phyloP scores from a whole-genome alignment of 805 yeast species.

The Diddensiella caesifluorescens region DNA sequence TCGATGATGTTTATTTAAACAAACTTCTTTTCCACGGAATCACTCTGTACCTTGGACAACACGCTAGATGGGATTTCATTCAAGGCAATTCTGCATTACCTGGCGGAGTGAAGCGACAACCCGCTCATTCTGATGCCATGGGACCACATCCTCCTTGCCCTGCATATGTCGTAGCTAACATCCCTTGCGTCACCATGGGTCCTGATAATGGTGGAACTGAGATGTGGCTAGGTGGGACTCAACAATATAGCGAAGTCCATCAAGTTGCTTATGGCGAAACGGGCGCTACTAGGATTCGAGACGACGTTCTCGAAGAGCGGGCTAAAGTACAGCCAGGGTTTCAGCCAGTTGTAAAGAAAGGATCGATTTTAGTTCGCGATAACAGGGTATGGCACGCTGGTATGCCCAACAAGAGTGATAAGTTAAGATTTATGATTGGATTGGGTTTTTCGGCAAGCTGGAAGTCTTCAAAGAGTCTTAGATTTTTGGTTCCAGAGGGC shows the following conservation, averaged over 20 bases:
- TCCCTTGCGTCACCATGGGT: constrained; percentile 13
- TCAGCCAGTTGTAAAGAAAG: constrained; percentile 15
- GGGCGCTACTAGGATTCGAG: constrained; percentile 5
- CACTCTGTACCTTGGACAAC: constrained; percentile 15
- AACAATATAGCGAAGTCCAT: constrained; percentile 9
- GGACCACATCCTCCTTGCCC: constrained; percentile 7
- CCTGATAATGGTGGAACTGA: constrained; percentile 19
- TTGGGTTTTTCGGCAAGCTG: constrained; percentile 9
- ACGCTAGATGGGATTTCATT: constrained; percentile 14
- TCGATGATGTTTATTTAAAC: constrained; percentile 14
- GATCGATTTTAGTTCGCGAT: constrained; percentile 19
- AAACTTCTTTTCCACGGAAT: constrained; percentile 15
- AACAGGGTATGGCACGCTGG: constrained; percentile 19
- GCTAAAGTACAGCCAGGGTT: constrained; percentile 13
- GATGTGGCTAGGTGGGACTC: constrained; percentile 22
- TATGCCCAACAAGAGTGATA: constrained; percentile 16
- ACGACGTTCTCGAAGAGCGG: constrained; percentile 13
- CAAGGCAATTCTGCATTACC: constrained; percentile 12
- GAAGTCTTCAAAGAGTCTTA: constrained; percentile 1
- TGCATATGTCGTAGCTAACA: constrained; percentile 16
- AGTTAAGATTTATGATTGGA: constrained; percentile 18
- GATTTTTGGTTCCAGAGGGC: constrained; percentile 10
- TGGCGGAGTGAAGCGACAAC: constrained; percentile 12
- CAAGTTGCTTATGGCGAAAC: constrained; percentile 8
- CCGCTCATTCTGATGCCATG: constrained; percentile 16